Evolutionary conservation across 257 asterid genomes (phyloP), one percentile per base, ranked within the genome.

Genomic region (Apocynum venetum): DNA sequence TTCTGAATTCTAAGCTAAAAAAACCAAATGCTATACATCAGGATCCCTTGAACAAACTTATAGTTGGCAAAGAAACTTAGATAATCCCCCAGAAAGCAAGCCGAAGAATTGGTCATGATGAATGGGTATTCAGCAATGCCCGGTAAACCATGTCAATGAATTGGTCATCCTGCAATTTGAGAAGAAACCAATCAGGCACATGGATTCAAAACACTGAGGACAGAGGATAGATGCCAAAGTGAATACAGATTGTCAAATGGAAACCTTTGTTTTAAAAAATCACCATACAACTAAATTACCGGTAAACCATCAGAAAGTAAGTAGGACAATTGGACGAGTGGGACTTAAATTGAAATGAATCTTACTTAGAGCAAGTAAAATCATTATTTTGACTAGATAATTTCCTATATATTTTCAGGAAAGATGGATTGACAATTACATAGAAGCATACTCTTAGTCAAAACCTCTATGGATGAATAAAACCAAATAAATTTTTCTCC

Each of bases 121-220:
- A 93, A 78, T 88, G 93, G 8, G 90, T 92, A 81, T 89, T 91
- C 86, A 86, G 77, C 87, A 94, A 67, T 40, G 98, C 97, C 78
- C 87, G 87, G 82, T 89, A 88, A 63, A 91, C 89, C 94, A 92
- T 86, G 87, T 92, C 97, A 46, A 94, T 86, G 82, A 94, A 94
- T 83, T 89, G 97, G 80, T 91, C 82, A 71, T 94, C 97, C 98
- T 94, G 73, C 73, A 85, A 47, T 71, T 56, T 76, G 17, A 70
- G 36, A 43, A 43, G 72, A 67, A 41, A 41, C 31, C 35, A 41
- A 67, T 67, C 35, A 41, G 13, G 51, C 31, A 36, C 11, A 66
- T 7, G 8, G 13, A 40, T 66, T 40, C 48, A 0, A 6, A 41
- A 17, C 49, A 1, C 17, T 2, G 17, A 20, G 43, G 44, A 2